A percentile compares a stretch with the other conserved stretches of the same genome.
phyloP scores from a whole-genome alignment of 148 eudicot species.

The Rhododendron simsii region DNA sequence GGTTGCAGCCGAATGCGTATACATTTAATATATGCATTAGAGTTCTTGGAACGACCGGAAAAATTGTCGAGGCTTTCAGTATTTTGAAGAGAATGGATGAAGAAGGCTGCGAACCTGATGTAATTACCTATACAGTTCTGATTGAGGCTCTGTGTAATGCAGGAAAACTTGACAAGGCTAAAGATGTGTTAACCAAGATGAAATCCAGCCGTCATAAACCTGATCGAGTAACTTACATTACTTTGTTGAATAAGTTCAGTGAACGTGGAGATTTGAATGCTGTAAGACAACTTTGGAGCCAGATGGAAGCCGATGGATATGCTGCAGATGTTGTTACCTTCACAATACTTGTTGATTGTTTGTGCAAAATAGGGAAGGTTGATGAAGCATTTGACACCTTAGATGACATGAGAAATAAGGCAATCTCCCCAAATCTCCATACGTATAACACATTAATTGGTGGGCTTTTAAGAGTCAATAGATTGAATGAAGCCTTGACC shows the following conservation, averaged over 20 bases:
- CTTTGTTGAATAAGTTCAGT: conserved; percentile 75
- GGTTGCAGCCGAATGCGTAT: conserved; percentile 82
- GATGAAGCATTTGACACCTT: conserved; percentile 56
- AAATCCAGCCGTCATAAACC: conserved; percentile 68
- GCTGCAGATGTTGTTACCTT: conserved; percentile 72
- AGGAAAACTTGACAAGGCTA: conserved; percentile 57
- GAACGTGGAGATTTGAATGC: conserved; percentile 67
- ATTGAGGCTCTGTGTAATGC: conserved; percentile 70
- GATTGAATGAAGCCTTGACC: conserved; percentile 62
- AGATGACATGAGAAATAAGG: conserved; percentile 53
- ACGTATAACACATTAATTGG: conserved; percentile 77
- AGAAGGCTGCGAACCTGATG: conserved; percentile 61
- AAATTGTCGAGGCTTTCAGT: conserved; percentile 31
- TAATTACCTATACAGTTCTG: conserved; percentile 72
- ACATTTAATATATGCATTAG: conserved; percentile 64
- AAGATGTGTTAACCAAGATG: conserved; percentile 67
- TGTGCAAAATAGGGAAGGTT: conserved; percentile 67
- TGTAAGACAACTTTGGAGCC: conserved; percentile 55
- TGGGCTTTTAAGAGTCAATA: conserved; percentile 63
- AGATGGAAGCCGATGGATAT: conserved; percentile 86
- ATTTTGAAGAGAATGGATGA: conserved; percentile 35
- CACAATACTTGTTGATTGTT: conserved; percentile 70
- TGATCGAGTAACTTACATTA: conserved; percentile 87
- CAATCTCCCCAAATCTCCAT: conserved; percentile 72
- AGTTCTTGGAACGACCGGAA: conserved; percentile 38